Conservation (phyloP, 768 basidiomycete species). For the Mycena latifolia region DNA sequence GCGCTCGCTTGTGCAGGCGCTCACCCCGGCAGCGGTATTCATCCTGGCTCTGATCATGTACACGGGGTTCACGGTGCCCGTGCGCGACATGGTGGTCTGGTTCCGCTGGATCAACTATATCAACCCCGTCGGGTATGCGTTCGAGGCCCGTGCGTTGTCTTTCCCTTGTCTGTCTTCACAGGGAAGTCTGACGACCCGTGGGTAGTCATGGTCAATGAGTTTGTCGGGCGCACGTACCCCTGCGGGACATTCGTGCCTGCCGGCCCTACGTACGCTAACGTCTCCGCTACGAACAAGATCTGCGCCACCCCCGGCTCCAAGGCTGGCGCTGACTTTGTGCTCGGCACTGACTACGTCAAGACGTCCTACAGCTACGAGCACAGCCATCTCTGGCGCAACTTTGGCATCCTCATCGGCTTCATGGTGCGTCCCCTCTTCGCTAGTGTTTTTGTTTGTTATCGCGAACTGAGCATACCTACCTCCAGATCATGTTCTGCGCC, state of each 20-base stretch:
- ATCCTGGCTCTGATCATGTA: slow-evolving; percentile 55
- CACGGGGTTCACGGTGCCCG: slow-evolving; percentile 54
- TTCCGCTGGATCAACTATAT: slow-evolving; percentile 53
- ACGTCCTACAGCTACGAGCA: slow-evolving; percentile 44
- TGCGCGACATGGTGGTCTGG: slow-evolving; percentile 43
- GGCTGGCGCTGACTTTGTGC: slow-evolving; percentile 54
- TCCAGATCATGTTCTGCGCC: slow-evolving; percentile 44
- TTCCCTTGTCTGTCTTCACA: not conserved
- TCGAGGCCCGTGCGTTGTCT: slow-evolving; percentile 46
- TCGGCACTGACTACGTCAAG: slow-evolving; percentile 55
- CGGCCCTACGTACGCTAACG: slow-evolving; percentile 50
- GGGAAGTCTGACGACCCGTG: not conserved
- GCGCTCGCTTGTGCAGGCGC: slow-evolving; percentile 47
- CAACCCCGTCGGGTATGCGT: slow-evolving; percentile 58
- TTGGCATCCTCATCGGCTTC: slow-evolving; percentile 61
- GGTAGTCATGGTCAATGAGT: slow-evolving; percentile 61
- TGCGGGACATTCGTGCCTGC: slow-evolving; percentile 48
- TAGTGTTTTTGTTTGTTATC: not conserved
- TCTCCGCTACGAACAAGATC: slow-evolving; percentile 50
- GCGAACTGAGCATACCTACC: not conserved
- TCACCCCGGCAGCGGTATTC: slow-evolving; percentile 45
- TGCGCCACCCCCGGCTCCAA: slow-evolving; percentile 57
- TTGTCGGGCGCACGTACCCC: slow-evolving; percentile 51
- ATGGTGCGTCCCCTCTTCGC: slow-evolving; percentile 31
- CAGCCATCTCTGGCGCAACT: slow-evolving; percentile 51